Percentiles rank a stretch among this genome's conserved stretches.
phyloP scores from a whole-genome alignment of 352 stramenopile genomes.

The Pythium monospermum region DNA sequence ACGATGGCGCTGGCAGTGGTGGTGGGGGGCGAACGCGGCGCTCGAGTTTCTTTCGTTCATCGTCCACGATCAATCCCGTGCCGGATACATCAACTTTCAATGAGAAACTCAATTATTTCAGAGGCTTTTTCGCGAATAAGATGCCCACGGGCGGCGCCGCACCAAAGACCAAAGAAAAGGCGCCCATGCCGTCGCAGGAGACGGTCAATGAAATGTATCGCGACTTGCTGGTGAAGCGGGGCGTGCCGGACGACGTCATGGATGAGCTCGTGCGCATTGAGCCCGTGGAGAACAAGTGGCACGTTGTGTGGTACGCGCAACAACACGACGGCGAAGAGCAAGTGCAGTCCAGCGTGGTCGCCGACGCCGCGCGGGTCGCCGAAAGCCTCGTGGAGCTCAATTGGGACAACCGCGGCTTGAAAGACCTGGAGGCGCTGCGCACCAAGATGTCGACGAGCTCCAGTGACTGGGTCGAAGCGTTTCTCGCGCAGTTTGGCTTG shows the following conservation, averaged over 20 bases:
- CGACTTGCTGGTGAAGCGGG: conserved; percentile 69
- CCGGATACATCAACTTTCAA: conserved; percentile 74
- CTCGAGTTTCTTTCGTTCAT: conserved; percentile 73
- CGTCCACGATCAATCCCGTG: conserved; percentile 56
- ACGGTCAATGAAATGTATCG: conserved; percentile 87
- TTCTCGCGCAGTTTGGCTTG: conserved; percentile 66
- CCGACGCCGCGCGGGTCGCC: conserved; percentile 57
- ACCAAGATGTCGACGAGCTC: conserved; percentile 67
- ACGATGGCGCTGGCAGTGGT: conserved; percentile 25
- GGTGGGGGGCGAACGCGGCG: conserved; percentile 36
- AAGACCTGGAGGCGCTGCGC: conserved; percentile 63
- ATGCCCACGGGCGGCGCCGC: conserved; percentile 68
- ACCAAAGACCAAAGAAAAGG: conserved; percentile 66
- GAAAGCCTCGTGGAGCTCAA: conserved; percentile 78
- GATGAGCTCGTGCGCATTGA: conserved; percentile 83
- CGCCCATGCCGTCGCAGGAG: conserved; percentile 46
- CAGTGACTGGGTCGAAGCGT: conserved; percentile 74
- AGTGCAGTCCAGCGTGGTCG: conserved; percentile 44
- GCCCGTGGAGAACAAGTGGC: conserved; percentile 81
- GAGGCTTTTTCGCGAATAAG: conserved; percentile 77
- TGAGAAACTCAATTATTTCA: conserved; percentile 84
- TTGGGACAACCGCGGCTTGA: conserved; percentile 77
- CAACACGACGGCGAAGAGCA: conserved; percentile 76
- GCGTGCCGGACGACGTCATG: conserved; percentile 79
- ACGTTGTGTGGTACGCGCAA: conserved; percentile 80